Base-by-base conservation (phyloP, 2,329 filamentous ascomycete species). In the Ophiostoma australiae region DNA sequence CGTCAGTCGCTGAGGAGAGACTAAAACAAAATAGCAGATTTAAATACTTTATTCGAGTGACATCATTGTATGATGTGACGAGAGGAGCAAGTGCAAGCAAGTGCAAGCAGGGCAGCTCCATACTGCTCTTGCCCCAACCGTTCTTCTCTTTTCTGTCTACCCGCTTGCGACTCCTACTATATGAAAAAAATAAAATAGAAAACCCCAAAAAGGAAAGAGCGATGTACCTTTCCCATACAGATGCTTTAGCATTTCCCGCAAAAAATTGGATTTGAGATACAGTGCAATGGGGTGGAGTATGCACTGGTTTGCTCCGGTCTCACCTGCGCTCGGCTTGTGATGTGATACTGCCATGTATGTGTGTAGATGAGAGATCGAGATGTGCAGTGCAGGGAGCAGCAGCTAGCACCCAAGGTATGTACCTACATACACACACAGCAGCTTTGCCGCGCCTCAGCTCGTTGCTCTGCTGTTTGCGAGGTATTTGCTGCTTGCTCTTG, bases 311-410 rank as follows among this genome's bases (percentile, higher is more conserved):
- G 52, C 52, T 58, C 52, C 52, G 52, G 23, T 58, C 52, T 58
- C 52, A 58, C n/a, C 52, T 58, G 52, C 52, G 52, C 52, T 58
- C 52, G 52, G 52, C 52, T 58, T 58, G 23, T 58, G 52, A 58
- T 58, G 52, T 27, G 27, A 1, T 31, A 31, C 27, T 31, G n/a
- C n/a, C n/a, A n/a, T n/a, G n/a, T n/a, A 31, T 31, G 27, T 31
- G 1, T 31, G 27, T 31, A 31, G 27, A 31, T 31, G 52, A 10
- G 6, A 35, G 61, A 37, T 65, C 61, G 61, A 65, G 61, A 37
- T 65, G 61, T 37, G n/a, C 52, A 48, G 8, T 27, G 23, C 23
- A 58, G 44, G 6, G 7, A 39, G 37, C 5, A 6, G 44, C 44
- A 48, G 44, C 41, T 44, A 44, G 15, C 15, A 6, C 41, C 27